Evolutionary conservation across 1,284 basidiomycete genomes (phyloP), one percentile per base, ranked within the genome.

Genomic region (Rhodotorula mucilaginosa): DNA sequence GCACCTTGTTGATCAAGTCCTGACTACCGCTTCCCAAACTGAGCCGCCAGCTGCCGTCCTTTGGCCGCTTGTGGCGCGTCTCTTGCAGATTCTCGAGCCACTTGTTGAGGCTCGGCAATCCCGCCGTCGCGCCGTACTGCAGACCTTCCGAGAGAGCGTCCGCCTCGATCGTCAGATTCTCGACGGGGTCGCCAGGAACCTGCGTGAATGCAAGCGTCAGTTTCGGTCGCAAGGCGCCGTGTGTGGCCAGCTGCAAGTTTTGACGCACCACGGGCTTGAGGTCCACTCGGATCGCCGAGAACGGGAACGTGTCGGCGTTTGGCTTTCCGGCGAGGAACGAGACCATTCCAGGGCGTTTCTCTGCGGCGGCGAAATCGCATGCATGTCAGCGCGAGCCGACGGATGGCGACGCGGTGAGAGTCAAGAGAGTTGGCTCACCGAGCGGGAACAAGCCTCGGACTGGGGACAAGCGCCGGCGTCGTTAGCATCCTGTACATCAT

Each of bases 241-340:
- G 56, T 59, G n/a, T 8, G 47, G 46, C 26, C 26, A 26, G 39
- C 13, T 18, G 13, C 26, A n/a, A 29, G 10, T 29, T 16, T n/a
- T 18, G 34, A 52, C 66, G 54, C 26, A 72, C 70, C 65, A 73
- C 34, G 23, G 74, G 72, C 58, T 75, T 75, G 49, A 75, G 63
- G 39, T 68, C 67, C 48, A 75, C 69, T 51, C 68, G 69, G 65
- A 75, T 69, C 31, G 71, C 64, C 12, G 88, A 88, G 81, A 98
- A 90, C 1, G 95, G 95, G 83, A 97, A 98, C 23, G 92, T 91
- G 6, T 85, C 83, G n/a, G 89, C 86, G 80, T 96, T 96, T 39
- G 96, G 96, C 82, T 84, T 84, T 49, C 86, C 86, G 16, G 85
- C 85, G 31, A 83, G 79, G 58, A 78, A 58, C 23, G 92, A 94